A percentile compares a stretch with the other conserved stretches of the same genome.
Evolutionary conservation across 192 early-diverging fungal genomes (phyloP).

Genomic region (Podila epigama): DNA sequence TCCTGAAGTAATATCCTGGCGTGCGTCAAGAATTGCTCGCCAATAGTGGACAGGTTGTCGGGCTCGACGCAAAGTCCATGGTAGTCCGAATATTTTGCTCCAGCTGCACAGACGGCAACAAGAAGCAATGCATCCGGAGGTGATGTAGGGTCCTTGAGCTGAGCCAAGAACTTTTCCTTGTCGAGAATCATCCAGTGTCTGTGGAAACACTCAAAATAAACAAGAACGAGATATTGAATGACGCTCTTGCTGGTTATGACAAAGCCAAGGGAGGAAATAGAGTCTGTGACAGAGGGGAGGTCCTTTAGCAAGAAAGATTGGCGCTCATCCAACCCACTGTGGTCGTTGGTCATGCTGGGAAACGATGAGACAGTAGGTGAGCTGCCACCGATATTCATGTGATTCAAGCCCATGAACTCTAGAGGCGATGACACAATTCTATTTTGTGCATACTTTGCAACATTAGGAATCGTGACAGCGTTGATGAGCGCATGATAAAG

Average conservation of each 20-base stretch:
- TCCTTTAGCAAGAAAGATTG: conserved; percentile 38
- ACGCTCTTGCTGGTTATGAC: conserved; percentile 50
- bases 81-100: conserved; percentile 44
- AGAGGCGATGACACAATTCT: not conserved
- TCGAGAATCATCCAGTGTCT: conserved; percentile 47
- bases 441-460: conserved; percentile 17
- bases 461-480: conserved; percentile 35
- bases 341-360: conserved; percentile 24
- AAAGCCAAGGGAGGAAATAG: conserved; percentile 22
- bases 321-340: conserved; percentile 16
- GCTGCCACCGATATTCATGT: conserved; percentile 15
- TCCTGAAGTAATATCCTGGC: conserved; percentile 44
- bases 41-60: conserved; percentile 36
- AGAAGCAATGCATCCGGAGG: conserved; percentile 38
- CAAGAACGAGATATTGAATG: conserved; percentile 43
- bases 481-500: conserved; percentile 38
- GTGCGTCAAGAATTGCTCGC: conserved; percentile 46
- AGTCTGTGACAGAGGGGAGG: conserved; percentile 18
- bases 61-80: conserved; percentile 35
- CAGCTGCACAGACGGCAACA: conserved; percentile 45
- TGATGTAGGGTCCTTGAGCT: conserved; percentile 22
- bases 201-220: conserved; percentile 49
- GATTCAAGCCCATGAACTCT: conserved; percentile 15
- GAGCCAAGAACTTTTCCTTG: conserved; percentile 39
- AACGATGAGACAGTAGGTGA: conserved; percentile 17